Percentiles rank a stretch among this genome's conserved stretches.
Conservation (phyloP, 805 yeast genomes). For the Cyberlindnera mrakii region DNA sequence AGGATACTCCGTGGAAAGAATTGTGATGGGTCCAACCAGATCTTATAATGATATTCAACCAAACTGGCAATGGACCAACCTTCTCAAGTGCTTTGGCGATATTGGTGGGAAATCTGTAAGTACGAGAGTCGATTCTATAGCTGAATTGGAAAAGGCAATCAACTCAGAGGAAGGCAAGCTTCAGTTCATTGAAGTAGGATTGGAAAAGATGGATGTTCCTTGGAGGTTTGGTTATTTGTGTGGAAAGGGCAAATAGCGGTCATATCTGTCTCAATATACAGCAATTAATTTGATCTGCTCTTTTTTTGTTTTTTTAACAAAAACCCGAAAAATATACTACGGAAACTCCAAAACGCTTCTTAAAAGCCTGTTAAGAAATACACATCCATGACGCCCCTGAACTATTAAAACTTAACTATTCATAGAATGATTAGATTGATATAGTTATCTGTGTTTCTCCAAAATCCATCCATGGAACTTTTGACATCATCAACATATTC, state of each 20-base stretch:
- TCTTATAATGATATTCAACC: conserved; percentile 56
- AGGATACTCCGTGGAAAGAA: conserved; percentile 62
- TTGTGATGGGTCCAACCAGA: conserved; percentile 50
- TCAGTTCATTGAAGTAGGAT: conserved; percentile 49
- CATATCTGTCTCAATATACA: too few relatives aligned
- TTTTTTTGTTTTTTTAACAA: too few relatives aligned
- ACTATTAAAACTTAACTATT: not conserved
- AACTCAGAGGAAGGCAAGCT: conserved; percentile 32
- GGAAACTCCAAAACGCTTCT: too few relatives aligned
- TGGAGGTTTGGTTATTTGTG: conserved; percentile 18
- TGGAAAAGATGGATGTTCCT: conserved; percentile 59
- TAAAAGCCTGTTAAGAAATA: too few relatives aligned
- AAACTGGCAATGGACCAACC: conserved; percentile 44
- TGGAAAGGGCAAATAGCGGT: not conserved
- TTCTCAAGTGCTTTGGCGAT: conserved; percentile 52
- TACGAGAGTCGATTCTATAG: conserved; percentile 32
- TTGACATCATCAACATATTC: not conserved
- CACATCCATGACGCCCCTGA: too few relatives aligned
- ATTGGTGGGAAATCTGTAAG: conserved; percentile 33
- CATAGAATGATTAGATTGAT: not conserved
- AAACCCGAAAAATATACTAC: too few relatives aligned
- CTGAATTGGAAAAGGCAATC: conserved; percentile 15
- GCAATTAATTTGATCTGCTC: too few relatives aligned
- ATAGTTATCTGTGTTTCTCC: not conserved
- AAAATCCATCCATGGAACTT: conserved; percentile 5